Conservation (phyloP, 2,329 filamentous ascomycete species). For the Neurospora crassa region DNA sequence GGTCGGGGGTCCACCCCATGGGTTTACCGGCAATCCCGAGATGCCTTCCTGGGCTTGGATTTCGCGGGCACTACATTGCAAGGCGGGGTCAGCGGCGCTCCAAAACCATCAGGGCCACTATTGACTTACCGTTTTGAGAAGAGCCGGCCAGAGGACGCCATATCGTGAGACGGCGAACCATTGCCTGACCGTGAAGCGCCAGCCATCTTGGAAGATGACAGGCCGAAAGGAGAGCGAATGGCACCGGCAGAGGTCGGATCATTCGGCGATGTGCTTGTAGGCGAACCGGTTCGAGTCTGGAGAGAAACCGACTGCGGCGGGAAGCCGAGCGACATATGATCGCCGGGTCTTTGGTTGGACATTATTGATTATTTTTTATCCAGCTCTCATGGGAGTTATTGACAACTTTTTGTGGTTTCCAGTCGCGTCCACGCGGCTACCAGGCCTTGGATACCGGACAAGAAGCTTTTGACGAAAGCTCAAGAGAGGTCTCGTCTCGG, state of each 20-base stretch:
- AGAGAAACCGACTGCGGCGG: conserved; percentile 57
- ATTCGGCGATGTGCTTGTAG: conserved; percentile 72
- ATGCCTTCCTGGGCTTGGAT: conserved; percentile 95
- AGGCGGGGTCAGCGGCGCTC: conserved; percentile 1
- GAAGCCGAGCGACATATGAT: conserved; percentile 80
- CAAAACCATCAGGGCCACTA: conserved; percentile 11
- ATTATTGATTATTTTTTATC: conserved; percentile 74
- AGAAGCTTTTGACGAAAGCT: conserved; percentile 2
- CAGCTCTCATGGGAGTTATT: conserved; percentile 34
- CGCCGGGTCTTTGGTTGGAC: conserved; percentile 69
- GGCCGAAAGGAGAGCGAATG: conserved; percentile 63
- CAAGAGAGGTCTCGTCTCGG: conserved; percentile 1
- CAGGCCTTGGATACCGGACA: conserved; percentile 6
- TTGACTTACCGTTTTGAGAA: conserved; percentile 81
- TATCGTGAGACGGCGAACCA: conserved; percentile 93
- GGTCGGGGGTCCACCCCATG: conserved; percentile 92
- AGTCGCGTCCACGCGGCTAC: conserved; percentile 8
- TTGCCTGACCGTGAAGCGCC: conserved; percentile 65
- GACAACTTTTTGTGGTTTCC: conserved; percentile 6
- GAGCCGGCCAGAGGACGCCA: conserved; percentile 58
- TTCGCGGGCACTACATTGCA: conserved; percentile 65
- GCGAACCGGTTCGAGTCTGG: conserved; percentile 67
- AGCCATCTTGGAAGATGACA: conserved; percentile 52
- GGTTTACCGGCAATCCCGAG: conserved; percentile 53
- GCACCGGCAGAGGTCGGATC: conserved; percentile 56